Evolutionary conservation across 768 basidiomycete genomes (phyloP).

Genomic region (Austroboletus eburneus): DNA sequence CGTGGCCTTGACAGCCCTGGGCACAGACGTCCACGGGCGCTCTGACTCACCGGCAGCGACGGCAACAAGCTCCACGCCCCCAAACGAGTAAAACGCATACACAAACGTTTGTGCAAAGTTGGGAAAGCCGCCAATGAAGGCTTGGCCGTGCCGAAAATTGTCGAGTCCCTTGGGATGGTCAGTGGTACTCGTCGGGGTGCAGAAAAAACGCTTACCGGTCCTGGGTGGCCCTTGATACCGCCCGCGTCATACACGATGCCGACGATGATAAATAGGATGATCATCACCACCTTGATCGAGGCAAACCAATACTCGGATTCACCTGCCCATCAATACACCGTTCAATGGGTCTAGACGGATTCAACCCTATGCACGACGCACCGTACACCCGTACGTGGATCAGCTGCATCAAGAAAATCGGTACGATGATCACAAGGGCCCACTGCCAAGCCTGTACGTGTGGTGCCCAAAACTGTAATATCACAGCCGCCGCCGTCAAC

Average conservation of each 20-base stretch:
- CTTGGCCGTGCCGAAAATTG: conserved; percentile 47
- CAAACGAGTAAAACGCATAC: conserved; percentile 68
- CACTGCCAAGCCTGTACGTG: conserved; percentile 49
- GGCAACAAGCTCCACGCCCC: conserved; percentile 66
- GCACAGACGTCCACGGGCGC: conserved; percentile 59
- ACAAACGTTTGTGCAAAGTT: conserved; percentile 57
- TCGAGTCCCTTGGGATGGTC: conserved; percentile 55
- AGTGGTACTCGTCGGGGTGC: no score
- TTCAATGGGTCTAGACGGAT: no score
- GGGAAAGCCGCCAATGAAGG: conserved; percentile 50
- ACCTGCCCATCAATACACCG: conserved; percentile 27
- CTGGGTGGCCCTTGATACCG: conserved; percentile 53
- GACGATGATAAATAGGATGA: conserved; percentile 57
- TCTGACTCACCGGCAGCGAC: conserved; percentile 70
- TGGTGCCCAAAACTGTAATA: conserved; percentile 48
- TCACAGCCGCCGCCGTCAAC: conserved; percentile 53
- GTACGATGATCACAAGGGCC: conserved; percentile 52
- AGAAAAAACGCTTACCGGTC: conserved; percentile 38
- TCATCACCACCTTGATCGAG: conserved; percentile 59
- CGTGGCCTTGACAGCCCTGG: conserved; percentile 61
- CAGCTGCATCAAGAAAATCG: conserved; percentile 50
- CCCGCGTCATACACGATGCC: conserved; percentile 63
- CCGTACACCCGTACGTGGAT: conserved; percentile 56
- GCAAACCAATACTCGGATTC: conserved; percentile 65
- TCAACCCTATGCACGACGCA: no score